These are phyloP conservation scores for Fusarium metavorans DNA, from an alignment of 2,329 filamentous ascomycete genomes.

Conservation along the genomic window DNA sequence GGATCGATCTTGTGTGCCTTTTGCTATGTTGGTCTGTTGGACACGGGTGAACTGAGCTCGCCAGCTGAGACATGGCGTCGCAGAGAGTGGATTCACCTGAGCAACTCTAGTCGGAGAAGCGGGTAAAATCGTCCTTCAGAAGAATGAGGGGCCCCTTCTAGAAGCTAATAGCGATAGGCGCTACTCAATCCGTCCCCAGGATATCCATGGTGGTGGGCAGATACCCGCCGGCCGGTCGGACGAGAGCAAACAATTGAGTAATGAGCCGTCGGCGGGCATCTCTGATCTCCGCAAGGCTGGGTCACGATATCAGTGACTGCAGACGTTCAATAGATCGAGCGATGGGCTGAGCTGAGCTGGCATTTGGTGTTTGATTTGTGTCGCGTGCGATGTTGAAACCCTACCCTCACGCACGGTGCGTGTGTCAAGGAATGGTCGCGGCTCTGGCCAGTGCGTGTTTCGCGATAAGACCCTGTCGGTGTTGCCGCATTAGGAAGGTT, in stretches of 20 bases:
- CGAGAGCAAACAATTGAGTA: neutral
- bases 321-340: neutral
- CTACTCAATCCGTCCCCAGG: neutral
- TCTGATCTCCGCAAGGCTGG: neutral
- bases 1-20: conserved; percentile 33
- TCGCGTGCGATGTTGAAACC: conserved; percentile 11
- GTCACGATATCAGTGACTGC: conserved; percentile 1
- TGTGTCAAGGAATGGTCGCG: neutral
- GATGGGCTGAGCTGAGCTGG: conserved; percentile 12
- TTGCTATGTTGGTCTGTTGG: conserved; percentile 14
- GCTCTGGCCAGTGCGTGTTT: conserved; percentile 21
- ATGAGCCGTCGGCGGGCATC: neutral
- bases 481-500: conserved; percentile 8
- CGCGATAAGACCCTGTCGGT: conserved; percentile 13
- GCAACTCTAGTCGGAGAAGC: conserved; percentile 1
- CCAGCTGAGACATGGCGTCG: conserved; percentile 26
- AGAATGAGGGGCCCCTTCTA: conserved; percentile 9
- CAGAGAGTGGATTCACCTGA: conserved; percentile 11
- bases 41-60: conserved; percentile 20
- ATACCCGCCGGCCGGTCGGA: neutral
- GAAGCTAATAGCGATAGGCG: conserved; percentile 9
- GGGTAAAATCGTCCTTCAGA: conserved; percentile 1
- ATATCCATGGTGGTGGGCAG: neutral
- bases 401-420: conserved; percentile 18
- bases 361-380: conserved; percentile 2